A percentile compares a stretch with the other conserved stretches of the same genome.
Conservation (phyloP, 1,284 basidiomycete species). For the Stygiomarasmius scandens region DNA sequence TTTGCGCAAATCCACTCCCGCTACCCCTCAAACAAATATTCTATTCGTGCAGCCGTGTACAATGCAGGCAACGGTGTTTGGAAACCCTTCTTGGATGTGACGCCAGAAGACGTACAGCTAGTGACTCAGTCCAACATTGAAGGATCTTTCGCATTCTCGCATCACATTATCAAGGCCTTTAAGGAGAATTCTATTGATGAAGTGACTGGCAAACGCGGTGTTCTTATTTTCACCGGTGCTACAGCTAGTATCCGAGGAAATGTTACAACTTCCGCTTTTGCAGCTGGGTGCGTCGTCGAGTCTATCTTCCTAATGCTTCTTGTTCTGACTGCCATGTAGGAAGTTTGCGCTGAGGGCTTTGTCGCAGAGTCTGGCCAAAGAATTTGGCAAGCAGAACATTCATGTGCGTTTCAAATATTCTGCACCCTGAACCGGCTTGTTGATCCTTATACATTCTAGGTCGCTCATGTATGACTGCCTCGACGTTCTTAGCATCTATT, state of each 20-base stretch:
- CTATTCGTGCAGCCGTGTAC: slow-evolving; percentile 67
- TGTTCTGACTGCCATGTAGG: slow-evolving; percentile 45
- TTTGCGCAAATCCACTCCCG: slow-evolving; percentile 57
- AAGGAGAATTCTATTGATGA: slow-evolving; percentile 50
- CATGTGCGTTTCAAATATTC: slow-evolving; percentile 49
- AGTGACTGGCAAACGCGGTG: slow-evolving; percentile 52
- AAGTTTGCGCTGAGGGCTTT: slow-evolving; percentile 71
- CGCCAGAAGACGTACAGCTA: slow-evolving; percentile 56
- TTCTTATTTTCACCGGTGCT: slow-evolving; percentile 79
- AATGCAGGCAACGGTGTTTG: slow-evolving; percentile 62
- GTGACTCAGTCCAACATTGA: slow-evolving; percentile 58
- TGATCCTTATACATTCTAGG: slow-evolving; percentile 34
- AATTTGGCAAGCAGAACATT: slow-evolving; percentile 79
- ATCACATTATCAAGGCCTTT: slow-evolving; percentile 63
- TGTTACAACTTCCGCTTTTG: slow-evolving; percentile 61
- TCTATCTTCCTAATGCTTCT: too few relatives aligned
- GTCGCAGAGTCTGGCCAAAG: slow-evolving; percentile 77
- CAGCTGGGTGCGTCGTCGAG: too few relatives aligned
- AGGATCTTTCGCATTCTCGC: slow-evolving; percentile 70
- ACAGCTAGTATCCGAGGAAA: slow-evolving; percentile 73
- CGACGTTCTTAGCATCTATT: neutral
- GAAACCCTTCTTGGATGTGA: slow-evolving; percentile 72
- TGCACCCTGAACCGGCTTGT: neutral
- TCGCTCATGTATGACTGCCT: slow-evolving; percentile 63
- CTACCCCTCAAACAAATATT: slow-evolving; percentile 50